These are phyloP conservation scores for Ailanthus altissimus DNA, from an alignment of 345 rosid genomes.

Conservation along the genomic window DNA sequence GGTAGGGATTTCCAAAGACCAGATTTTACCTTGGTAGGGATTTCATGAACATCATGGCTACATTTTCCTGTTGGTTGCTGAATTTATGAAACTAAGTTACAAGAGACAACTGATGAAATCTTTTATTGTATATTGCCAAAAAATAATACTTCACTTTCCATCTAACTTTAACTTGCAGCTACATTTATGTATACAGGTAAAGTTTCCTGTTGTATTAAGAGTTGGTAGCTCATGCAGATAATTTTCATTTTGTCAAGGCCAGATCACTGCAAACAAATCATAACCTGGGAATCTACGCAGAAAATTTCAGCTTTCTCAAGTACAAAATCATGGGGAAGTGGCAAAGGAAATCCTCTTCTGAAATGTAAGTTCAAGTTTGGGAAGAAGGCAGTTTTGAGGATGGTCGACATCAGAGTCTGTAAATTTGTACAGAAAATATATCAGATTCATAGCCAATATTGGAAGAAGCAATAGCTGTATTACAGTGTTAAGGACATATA, in stretches of 20 bases:
- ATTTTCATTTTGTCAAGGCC: not conserved
- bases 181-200: not conserved
- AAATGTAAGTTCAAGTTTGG: slow-evolving; percentile 61
- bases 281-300: slow-evolving; percentile 35
- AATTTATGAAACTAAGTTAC: not conserved
- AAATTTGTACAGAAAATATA: not conserved
- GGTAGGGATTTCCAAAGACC: no score
- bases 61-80: no score
- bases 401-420: slow-evolving; percentile 43
- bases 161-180: not conserved
- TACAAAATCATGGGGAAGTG: slow-evolving; percentile 44
- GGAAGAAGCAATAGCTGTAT: not conserved
- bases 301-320: slow-evolving; percentile 47
- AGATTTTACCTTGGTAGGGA: no score
- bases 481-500: not conserved
- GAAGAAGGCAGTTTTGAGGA: slow-evolving; percentile 49
- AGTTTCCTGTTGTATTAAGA: not conserved
- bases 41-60: not conserved
- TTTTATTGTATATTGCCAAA: not conserved
- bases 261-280: slow-evolving; percentile 55
- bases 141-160: not conserved
- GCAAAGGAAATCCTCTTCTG: slow-evolving; percentile 59
- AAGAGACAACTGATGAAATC: not conserved
- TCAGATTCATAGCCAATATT: not conserved
- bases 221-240: not conserved